Base-by-base conservation (phyloP, 768 basidiomycete species). In the Piloderma croceum region DNA sequence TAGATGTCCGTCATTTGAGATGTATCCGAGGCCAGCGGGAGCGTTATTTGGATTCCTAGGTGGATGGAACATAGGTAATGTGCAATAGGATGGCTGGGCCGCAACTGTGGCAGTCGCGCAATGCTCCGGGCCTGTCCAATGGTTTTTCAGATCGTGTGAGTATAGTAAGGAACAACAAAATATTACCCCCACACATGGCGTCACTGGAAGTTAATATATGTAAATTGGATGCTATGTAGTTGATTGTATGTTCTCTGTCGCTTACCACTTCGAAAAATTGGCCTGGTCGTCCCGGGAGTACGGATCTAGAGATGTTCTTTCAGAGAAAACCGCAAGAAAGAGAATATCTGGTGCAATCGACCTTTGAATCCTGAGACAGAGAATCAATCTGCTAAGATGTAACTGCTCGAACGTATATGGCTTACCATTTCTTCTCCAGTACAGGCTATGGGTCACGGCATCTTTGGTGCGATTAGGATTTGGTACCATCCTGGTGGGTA, bases 341-440 rank as follows among this genome's bases (percentile, higher is more conserved):
- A 2, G 21, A 20, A 22, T 17, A 33, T 15, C 7, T 32, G 9
- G 12, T 12, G 17, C 7, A 38, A 21, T 7, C 33, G n/a, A 71
- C 72, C 73, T 63, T 71, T 77, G 61, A 80, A 81, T 7, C 73
- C 78, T 78, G 35, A 10, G 31, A 29, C 29, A 9, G 4, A 43
- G 13, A 12, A 13, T 6, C 12, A 13, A 21, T 6, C 12, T 24
- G n/a, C 12, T 15, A 4, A 1, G 17, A n/a, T 40, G 11, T 19
- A 24, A 27, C 13, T 32, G 35, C 7, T 12, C 13, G 4, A 3
- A 21, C 15, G 9, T 10, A 1, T 23, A 19, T 9, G 19, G 55
- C 67, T 22, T 40, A 78, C 79, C 81, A 44, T 68, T 67, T n/a
- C 79, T 67, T 43, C 67, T 65, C 79, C 79, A 81, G 46, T 68